phyloP scores from a whole-genome alignment of 495 filamentous ascomycete species.

The Penicillium lividum region DNA sequence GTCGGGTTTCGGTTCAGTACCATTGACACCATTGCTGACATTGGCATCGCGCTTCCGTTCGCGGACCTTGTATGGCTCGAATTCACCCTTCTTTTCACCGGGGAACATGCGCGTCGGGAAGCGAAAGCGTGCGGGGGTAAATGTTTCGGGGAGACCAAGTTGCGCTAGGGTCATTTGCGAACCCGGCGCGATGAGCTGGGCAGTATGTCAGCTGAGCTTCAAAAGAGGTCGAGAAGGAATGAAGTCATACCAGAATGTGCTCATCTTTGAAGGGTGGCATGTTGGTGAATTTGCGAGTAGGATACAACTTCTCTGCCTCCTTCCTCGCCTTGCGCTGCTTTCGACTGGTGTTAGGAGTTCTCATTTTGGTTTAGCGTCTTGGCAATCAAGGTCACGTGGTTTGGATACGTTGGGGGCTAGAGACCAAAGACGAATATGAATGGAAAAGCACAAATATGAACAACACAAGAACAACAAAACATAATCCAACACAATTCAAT shows the following conservation, averaged over 20 bases:
- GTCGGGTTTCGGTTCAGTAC: constrained; percentile 44
- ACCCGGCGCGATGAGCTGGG: constrained; percentile 87
- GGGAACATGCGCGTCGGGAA: constrained; percentile 93
- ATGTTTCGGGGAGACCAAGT: constrained; percentile 86
- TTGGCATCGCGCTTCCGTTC: constrained; percentile 62
- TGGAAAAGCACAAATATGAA: no score
- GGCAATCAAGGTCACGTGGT: background rate
- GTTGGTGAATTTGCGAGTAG: constrained; percentile 12
- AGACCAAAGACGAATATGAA: no score
- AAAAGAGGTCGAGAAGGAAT: constrained; percentile 2
- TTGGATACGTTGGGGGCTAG: no score
- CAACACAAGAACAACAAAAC: no score
- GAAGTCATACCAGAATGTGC: constrained; percentile 62
- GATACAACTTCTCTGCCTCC: constrained; percentile 1
- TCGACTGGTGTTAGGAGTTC: constrained; percentile 4
- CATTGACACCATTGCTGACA: constrained; percentile 33
- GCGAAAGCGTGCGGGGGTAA: constrained; percentile 79
- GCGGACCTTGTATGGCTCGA: constrained; percentile 78
- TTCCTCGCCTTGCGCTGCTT: background rate
- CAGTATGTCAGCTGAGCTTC: background rate
- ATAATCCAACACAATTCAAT: no score
- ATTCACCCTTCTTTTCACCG: constrained; percentile 75
- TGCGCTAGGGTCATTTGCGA: constrained; percentile 93
- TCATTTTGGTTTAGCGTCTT: constrained; percentile 22
- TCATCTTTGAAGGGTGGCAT: constrained; percentile 81